Base-by-base conservation (phyloP, 768 basidiomycete species). In the Rhodotorula graminis region DNA sequence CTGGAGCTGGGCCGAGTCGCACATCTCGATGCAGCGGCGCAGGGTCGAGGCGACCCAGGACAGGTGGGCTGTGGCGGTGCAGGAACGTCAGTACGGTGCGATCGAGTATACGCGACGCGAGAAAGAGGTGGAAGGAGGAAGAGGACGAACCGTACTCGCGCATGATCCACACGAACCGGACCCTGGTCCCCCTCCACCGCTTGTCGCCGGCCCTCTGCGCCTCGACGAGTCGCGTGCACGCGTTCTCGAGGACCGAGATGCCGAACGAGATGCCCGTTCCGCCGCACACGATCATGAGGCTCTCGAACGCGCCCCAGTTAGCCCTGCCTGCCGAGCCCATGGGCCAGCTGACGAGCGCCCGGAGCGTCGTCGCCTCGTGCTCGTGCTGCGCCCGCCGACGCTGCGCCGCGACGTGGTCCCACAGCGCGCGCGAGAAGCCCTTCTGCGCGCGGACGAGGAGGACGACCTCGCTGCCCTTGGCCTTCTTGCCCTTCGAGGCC, bases 241-340 rank as follows among this genome's bases (percentile, higher is more conserved):
- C 71, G 75, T 87, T 87, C 79, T 89, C 86, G 70, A 91, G 82
- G 10, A 91, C 82, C 8, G 88, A 84, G 40, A 88, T 77, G 10
- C 87, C 89, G 77, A 89, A 91, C 70, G 86, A 86, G n/a, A 90
- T 87, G 8, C 90, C 90, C 0, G 88, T 88, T 29, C 90, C 90
- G 23, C 90, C 90, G 1, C 85, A 84, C 61, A 91, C 84, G 77
- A 91, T 84, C 50, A 89, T 67, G 8, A 86, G 84, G 3, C 85
- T 85, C 46, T 88, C 85, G 79, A 88, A 83, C 49, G 82, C 80
- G 14, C 83, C 84, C 88, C 89, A 91, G 50, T 81, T 77, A 9
- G 84, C 85, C 19, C 90, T 82, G 8, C 82, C 84, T 0, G 88
- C 83, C 40, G 88, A 88, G 9, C 90, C 90, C 75, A 87, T 87